These are phyloP conservation scores for Syzygium aromaticum DNA, from an alignment of 345 rosid species.

Conservation along the genomic window DNA sequence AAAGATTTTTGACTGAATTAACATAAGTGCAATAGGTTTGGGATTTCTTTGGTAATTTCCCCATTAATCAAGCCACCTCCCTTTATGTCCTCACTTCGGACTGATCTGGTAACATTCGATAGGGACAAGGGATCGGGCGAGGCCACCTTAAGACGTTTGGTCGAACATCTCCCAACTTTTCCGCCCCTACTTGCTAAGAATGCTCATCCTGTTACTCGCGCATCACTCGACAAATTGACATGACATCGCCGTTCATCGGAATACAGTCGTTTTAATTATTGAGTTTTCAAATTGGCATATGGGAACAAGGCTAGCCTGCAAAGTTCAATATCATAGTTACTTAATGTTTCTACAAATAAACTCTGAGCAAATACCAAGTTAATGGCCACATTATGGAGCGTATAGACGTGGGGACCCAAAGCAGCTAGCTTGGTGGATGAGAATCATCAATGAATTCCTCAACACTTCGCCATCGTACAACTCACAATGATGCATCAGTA, in stretches of 20 bases:
- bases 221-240: neutral
- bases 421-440: neutral
- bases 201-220: rapidly evolving
- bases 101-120: neutral
- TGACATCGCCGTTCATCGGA: neutral
- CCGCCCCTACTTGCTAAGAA: neutral
- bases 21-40: too few species aligned
- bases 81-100: neutral
- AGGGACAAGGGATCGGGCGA: neutral
- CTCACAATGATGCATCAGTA: neutral
- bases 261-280: neutral
- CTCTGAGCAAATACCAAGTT: neutral
- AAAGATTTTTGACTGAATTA: too few species aligned
- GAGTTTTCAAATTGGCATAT: neutral
- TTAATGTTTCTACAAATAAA: neutral
- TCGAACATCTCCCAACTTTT: neutral
- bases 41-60: too few species aligned
- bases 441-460: neutral
- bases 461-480: neutral
- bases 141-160: neutral
- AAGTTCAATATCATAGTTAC: neutral
- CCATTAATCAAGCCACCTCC: neutral
- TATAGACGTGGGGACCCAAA: neutral
- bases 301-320: neutral
- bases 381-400: neutral